Conservation (phyloP, 1,284 basidiomycete genomes). For the Lignosus rhinocerotis region DNA sequence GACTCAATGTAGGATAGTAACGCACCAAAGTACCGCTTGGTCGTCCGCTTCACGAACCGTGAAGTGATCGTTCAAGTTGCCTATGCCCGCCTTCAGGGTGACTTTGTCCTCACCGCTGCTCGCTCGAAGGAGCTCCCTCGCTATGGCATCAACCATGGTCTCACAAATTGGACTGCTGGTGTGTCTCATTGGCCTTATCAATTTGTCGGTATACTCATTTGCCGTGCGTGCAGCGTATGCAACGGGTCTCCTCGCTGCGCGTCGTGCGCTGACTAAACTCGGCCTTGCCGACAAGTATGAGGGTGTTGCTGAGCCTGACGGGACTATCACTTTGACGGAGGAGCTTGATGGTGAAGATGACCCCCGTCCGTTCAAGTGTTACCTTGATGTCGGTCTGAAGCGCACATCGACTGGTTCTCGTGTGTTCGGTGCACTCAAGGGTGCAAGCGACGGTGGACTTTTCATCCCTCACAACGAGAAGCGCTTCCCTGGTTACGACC, state of each 20-base stretch:
- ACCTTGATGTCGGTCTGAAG: slow-evolving; percentile 98
- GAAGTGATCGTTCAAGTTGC: slow-evolving; percentile 92
- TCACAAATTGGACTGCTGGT: slow-evolving; percentile 99
- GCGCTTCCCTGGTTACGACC: slow-evolving; percentile 98
- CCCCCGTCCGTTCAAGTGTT: slow-evolving; percentile 97
- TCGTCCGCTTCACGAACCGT: slow-evolving; percentile 97
- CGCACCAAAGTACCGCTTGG: slow-evolving; percentile 97
- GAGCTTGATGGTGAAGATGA: slow-evolving; percentile 89
- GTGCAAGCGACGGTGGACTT: slow-evolving; percentile 97
- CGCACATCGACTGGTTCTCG: slow-evolving; percentile 98
- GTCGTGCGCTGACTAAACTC: slow-evolving; percentile 93
- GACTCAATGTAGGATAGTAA: slow-evolving; percentile 49
- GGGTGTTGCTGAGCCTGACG: slow-evolving; percentile 93
- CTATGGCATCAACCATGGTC: slow-evolving; percentile 98
- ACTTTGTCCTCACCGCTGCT: slow-evolving; percentile 89
- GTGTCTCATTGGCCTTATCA: slow-evolving; percentile 22
- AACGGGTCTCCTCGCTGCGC: slow-evolving; percentile 93
- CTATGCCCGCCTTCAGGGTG: slow-evolving; percentile 97
- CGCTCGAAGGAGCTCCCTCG: slow-evolving; percentile 90
- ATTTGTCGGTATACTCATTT: background rate
- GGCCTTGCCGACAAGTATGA: slow-evolving; percentile 99
- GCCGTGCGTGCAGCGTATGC: slow-evolving; percentile 76
- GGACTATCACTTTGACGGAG: slow-evolving; percentile 83
- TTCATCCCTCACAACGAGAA: slow-evolving; percentile 98
- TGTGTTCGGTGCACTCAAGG: slow-evolving; percentile 99